Percentiles rank a stretch among this genome's conserved stretches.
Evolutionary conservation across 805 yeast species (phyloP).

Genomic region (Starmerella cellae): DNA sequence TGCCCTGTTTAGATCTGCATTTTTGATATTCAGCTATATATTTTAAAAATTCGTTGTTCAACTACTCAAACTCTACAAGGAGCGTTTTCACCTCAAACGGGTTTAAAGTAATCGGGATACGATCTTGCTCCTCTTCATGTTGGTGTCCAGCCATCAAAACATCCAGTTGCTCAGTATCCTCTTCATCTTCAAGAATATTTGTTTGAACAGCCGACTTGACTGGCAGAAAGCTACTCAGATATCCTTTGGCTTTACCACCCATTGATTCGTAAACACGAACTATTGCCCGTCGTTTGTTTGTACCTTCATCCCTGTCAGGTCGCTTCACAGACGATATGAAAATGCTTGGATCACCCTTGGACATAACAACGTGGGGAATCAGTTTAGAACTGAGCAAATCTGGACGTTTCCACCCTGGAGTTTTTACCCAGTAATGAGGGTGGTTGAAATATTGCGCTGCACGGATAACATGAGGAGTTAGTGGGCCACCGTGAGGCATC

Average conservation of each 20-base stretch:
- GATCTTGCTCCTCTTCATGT: constrained; percentile 18
- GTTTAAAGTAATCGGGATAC: constrained; percentile 35
- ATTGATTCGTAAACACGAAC: constrained; percentile 74
- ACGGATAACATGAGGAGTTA: constrained; percentile 52
- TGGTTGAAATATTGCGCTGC: constrained; percentile 74
- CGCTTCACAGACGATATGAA: constrained; percentile 70
- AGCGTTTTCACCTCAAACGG: constrained; percentile 70
- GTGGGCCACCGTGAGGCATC: constrained; percentile 63
- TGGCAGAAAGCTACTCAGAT: constrained; percentile 35
- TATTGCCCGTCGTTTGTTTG: constrained; percentile 41
- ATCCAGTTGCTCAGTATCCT: constrained; percentile 23
- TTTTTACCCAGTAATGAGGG: constrained; percentile 22
- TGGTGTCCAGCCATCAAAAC: constrained; percentile 15
- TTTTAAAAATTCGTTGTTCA: too few relatives aligned
- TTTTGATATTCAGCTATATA: too few relatives aligned
- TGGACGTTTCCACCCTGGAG: constrained; percentile 8
- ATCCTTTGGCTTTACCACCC: constrained; percentile 61
- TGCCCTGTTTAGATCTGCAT: too few relatives aligned
- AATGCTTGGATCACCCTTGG: constrained; percentile 42
- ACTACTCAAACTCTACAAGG: constrained; percentile 30
- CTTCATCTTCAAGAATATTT: constrained; percentile 32
- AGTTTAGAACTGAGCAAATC: constrained; percentile 2
- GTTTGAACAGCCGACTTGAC: constrained; percentile 43
- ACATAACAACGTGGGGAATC: constrained; percentile 11
- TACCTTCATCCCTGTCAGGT: constrained; percentile 64